Base-by-base conservation (phyloP, 805 yeast species). In the Pichia cabralensis region DNA sequence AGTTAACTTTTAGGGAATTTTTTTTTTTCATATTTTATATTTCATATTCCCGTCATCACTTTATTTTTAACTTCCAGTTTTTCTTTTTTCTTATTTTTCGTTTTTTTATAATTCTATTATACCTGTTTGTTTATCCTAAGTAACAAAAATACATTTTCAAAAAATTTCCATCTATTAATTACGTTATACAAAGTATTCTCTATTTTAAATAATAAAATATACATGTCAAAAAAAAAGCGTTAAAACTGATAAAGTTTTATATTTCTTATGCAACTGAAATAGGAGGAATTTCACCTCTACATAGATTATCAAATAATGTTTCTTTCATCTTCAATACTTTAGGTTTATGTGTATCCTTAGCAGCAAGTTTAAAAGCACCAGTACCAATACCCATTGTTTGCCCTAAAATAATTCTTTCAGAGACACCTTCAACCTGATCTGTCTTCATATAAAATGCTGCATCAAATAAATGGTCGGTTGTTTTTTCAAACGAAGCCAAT, bases 301-400 rank as follows among this genome's bases (percentile, higher is more conserved):
- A 65, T 34, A 67, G 45, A 33, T 51, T 56, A 43, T 71, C 78
- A 47, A 71, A 71, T 43, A 70, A 47, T 5, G 73, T 55, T 17
- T 65, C 65, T 44, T 62, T 69, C 14, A 63, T 69, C 18, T 41
- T 33, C 26, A 48, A 35, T 24, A 60, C 61, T 17, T 60, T 61
- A 27, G 66, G 56, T 16, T 39, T 39, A 21, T 31, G 28, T 16
- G 38, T 33, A 5, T 76, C 70, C 31, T 71, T 64, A 41, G 78
- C 76, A 8, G 82, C 82, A 47, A 92, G 66, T 55, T 86, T 81
- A 69, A 92, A 88, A 0, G 97, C 80, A 45, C 98, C 98, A 2
- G 99, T 92, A 55, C 99, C 99, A 46, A 92, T 79, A 33, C 80
- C 73, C 96, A 92, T 89, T 35, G 96, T 86, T 65, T 92, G 97